Conservation (phyloP, 495 filamentous ascomycete species). For the Aspergillus coremiiformis region DNA sequence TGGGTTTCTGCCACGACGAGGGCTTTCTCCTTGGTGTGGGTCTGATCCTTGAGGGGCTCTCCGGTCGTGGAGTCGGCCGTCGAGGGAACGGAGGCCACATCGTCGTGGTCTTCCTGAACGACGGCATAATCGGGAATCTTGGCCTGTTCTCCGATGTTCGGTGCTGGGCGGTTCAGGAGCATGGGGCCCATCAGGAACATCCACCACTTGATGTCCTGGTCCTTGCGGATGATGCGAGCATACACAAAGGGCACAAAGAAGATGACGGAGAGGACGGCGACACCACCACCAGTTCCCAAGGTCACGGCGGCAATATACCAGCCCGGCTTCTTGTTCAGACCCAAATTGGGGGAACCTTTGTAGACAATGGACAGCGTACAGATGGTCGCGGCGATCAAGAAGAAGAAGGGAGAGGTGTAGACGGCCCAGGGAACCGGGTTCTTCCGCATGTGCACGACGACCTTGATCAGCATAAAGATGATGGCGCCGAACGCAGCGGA, state of each 20-base stretch:
- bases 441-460: constrained; percentile 48
- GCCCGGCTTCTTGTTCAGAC: constrained; percentile 46
- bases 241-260: constrained; percentile 56
- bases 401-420: constrained; percentile 52
- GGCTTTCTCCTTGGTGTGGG: constrained; percentile 39
- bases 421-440: constrained; percentile 52
- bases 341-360: constrained; percentile 54
- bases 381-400: constrained; percentile 50
- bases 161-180: constrained; percentile 40
- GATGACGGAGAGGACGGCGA: constrained; percentile 43
- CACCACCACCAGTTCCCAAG: constrained; percentile 44
- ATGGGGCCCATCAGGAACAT: constrained; percentile 46
- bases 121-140: constrained; percentile 50
- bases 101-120: constrained; percentile 37
- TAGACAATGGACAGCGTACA: constrained; percentile 57
- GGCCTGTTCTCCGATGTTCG: constrained; percentile 34
- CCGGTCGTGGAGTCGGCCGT: constrained; percentile 25
- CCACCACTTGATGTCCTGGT: constrained; percentile 47
- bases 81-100: constrained; percentile 18
- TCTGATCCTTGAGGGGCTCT: constrained; percentile 19
- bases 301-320: constrained; percentile 52
- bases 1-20: constrained; percentile 32
- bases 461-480: constrained; percentile 57
- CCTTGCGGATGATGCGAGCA: constrained; percentile 48
- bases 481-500: constrained; percentile 47